phyloP scores from a whole-genome alignment of 2,329 filamentous ascomycete species.

The Botryotinia narcissicola region DNA sequence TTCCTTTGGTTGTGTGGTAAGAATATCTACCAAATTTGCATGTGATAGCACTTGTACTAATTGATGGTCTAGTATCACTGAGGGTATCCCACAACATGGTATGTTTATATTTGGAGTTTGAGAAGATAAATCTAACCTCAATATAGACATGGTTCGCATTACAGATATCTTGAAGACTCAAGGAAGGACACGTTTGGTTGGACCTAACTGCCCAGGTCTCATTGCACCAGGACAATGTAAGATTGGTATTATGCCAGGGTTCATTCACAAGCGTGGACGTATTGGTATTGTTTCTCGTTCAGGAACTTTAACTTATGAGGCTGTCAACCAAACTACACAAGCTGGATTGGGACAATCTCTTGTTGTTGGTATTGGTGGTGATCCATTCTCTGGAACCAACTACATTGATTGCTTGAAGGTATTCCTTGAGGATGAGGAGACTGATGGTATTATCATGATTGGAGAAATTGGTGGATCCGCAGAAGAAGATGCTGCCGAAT shows the following conservation, averaged over 20 bases:
- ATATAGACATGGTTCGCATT: slow-evolving; percentile 93
- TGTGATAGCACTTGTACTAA: slow-evolving; percentile 28
- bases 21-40: slow-evolving; percentile 29
- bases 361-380: slow-evolving; percentile 96
- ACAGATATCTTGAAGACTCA: slow-evolving; percentile 97
- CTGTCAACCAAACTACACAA: slow-evolving; percentile 98
- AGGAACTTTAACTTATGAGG: slow-evolving; percentile 98
- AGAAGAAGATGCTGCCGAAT: slow-evolving; percentile 97
- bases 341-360: slow-evolving; percentile 95
- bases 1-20: slow-evolving; percentile 87
- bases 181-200: slow-evolving; percentile 92
- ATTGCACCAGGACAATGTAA: slow-evolving; percentile 97
- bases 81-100: slow-evolving; percentile 97
- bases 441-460: slow-evolving; percentile 99
- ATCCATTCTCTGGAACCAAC: slow-evolving; percentile 98
- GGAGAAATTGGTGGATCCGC: slow-evolving; percentile 97
- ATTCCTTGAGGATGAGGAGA: slow-evolving; percentile 93
- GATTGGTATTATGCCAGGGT: slow-evolving; percentile 99
- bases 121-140: slow-evolving; percentile 22
- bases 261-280: slow-evolving; percentile 99
- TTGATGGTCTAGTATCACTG: slow-evolving; percentile 64
- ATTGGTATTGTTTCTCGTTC: slow-evolving; percentile 98
- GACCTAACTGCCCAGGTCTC: slow-evolving; percentile 97
- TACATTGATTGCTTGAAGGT: slow-evolving; percentile 99
- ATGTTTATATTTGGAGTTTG: slow-evolving; percentile 41